Evolutionary conservation across 306 rosid genomes (phyloP), one percentile per base, ranked within the genome.

Genomic region (Quercus bicolor): DNA sequence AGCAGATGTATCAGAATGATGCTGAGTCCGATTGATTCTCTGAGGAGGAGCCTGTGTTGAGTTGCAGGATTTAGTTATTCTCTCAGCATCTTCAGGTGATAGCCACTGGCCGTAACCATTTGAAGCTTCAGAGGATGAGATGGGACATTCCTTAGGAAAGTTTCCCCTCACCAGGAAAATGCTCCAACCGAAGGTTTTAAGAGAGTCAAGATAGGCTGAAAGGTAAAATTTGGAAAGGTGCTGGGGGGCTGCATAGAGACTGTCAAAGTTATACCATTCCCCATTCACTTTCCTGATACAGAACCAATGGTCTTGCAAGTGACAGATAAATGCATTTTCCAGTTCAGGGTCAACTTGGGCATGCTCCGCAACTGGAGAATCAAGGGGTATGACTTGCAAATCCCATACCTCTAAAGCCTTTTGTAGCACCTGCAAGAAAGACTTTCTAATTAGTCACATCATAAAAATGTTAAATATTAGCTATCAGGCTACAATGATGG

Each of bases 391-490:
- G 78, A 96, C 99, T 83, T 93, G 97, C 53, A 96, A 88, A 86
- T 93, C 98, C 99, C 99, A 96, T 71, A 96, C 99, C 83, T 96
- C 96, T 85, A 96, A 75, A 64, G 99, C 99, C 90, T 88, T 96
- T 82, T 96, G 91, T 79, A 96, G 85, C 80, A 96, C 99, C 99
- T 96, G 84, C 86, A 91, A 53, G 75, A 24, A 77, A 80, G 56
- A 28, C 11, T 43, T 76, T 73, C 72, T 64, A 70, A 16, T 75
- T 81, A 78, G 73, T 37, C 77, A 53, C 28, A 56, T 69, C 59
- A 34, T 24, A 48, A 66, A 33, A 19, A 66, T 18, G 48, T 33
- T 6, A 21, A 23, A 59, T 26, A 59, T 59, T 23, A 8, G 29
- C 13, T 11, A 59, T 59, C 29, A 59, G 23, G 31, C 13, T 3